phyloP scores from a whole-genome alignment of 106 monocot genomes.

The Dendrobium chrysotoxum region DNA sequence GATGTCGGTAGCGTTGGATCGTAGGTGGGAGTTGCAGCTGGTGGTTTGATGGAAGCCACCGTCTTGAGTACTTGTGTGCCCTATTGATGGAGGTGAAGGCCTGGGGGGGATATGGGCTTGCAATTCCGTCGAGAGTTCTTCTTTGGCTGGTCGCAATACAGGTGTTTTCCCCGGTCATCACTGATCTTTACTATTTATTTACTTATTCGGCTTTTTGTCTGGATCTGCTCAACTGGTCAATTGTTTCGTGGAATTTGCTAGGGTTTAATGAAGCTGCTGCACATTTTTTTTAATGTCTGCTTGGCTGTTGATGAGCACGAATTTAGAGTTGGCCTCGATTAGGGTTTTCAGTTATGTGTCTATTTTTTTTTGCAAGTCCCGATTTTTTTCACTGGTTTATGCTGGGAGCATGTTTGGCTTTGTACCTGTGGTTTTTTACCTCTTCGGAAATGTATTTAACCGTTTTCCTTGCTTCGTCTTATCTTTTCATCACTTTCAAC shows the following conservation, averaged over 20 bases:
- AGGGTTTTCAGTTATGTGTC: not conserved
- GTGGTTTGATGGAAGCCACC: conserved; percentile 17
- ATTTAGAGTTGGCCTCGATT: not conserved
- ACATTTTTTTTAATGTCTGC: not conserved
- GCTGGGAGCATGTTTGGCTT: not conserved
- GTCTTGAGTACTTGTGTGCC: not conserved
- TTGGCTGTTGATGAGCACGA: not conserved
- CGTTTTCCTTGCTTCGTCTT: not conserved
- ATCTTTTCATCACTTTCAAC: not conserved
- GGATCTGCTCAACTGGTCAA: not conserved
- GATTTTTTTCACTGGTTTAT: not conserved
- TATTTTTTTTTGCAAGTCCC: not conserved
- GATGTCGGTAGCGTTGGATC: conserved; percentile 1
- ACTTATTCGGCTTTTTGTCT: not conserved
- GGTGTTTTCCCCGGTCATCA: not conserved
- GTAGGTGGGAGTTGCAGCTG: not conserved
- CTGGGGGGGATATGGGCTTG: conserved; percentile 12
- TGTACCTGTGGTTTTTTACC: not conserved
- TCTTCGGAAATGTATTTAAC: not conserved
- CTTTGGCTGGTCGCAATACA: conserved; percentile 8
- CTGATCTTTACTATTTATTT: not conserved
- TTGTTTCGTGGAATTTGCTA: not conserved
- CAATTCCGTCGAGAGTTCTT: conserved; percentile 7
- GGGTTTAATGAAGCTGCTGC: conserved; percentile 1
- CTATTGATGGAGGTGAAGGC: conserved; percentile 25